Evolutionary conservation across 1,284 basidiomycete species (phyloP).

Genomic region (Apiotrichum montevideense): DNA sequence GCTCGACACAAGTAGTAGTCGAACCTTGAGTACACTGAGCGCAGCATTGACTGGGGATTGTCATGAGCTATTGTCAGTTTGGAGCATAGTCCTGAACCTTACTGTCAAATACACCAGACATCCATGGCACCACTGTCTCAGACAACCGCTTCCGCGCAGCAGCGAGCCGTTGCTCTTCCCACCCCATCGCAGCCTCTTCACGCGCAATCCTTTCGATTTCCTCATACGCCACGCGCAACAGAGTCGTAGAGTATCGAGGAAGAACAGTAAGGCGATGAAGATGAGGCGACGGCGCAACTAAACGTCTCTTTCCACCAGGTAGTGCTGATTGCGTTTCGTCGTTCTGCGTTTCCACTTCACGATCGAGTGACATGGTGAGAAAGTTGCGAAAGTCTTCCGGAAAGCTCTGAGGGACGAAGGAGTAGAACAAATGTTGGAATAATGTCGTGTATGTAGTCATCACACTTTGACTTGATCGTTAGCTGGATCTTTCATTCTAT

Average conservation of each 20-base stretch:
- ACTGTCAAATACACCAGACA: slow-evolving; percentile 65
- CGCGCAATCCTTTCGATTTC: slow-evolving; percentile 69
- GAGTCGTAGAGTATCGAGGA: slow-evolving; percentile 75
- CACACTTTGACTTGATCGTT: slow-evolving; percentile 14
- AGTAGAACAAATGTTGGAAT: slow-evolving; percentile 40
- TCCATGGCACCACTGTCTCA: slow-evolving; percentile 71
- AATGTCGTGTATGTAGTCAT: slow-evolving; percentile 26
- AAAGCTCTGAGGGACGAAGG: slow-evolving; percentile 36
- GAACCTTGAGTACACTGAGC: slow-evolving; percentile 76
- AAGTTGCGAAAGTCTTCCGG: slow-evolving; percentile 33
- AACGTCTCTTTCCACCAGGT: slow-evolving; percentile 3
- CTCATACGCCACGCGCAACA: slow-evolving; percentile 75
- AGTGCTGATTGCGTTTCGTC: neutral
- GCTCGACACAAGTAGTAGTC: slow-evolving; percentile 88
- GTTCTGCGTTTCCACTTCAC: neutral
- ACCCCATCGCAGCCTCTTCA: slow-evolving; percentile 61
- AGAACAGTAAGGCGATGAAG: slow-evolving; percentile 70
- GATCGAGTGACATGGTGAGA: slow-evolving; percentile 29
- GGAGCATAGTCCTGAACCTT: neutral
- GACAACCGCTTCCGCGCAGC: slow-evolving; percentile 67
- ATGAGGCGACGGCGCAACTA: slow-evolving; percentile 33
- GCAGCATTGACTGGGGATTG: slow-evolving; percentile 52
- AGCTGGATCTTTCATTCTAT: too few species aligned
- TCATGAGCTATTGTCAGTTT: slow-evolving; percentile 15
- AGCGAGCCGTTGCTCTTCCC: slow-evolving; percentile 62